Conservation (phyloP, 2,329 filamentous ascomycete genomes). For the Claviceps pazoutovae region DNA sequence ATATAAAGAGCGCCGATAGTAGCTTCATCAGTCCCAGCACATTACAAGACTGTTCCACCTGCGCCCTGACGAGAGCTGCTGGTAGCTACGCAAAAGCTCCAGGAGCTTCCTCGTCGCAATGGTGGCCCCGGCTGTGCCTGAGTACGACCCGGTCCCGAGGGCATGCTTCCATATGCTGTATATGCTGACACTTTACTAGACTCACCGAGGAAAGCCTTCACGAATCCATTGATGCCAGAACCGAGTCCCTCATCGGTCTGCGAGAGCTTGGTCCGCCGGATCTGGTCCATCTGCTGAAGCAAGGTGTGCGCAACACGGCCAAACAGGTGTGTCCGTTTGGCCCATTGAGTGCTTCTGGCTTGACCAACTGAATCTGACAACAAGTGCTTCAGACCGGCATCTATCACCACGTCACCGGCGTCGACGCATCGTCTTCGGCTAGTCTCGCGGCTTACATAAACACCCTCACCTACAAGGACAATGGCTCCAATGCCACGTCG, state of each 20-base stretch:
- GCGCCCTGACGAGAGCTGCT: neutral
- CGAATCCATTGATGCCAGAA: slow-evolving; percentile 82
- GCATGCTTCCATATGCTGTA: neutral
- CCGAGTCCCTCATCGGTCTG: slow-evolving; percentile 71
- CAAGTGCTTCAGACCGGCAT: slow-evolving; percentile 54
- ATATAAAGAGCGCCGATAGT: neutral
- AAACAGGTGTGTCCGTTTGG: slow-evolving; percentile 33
- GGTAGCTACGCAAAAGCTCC: neutral
- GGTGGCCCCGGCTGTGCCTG: slow-evolving; percentile 62
- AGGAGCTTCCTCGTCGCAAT: slow-evolving; percentile 30
- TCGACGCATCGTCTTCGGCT: slow-evolving; percentile 93
- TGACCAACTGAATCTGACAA: slow-evolving; percentile 8
- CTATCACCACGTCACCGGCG: slow-evolving; percentile 94
- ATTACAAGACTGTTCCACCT: neutral
- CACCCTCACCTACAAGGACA: slow-evolving; percentile 81
- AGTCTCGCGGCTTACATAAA: slow-evolving; percentile 97
- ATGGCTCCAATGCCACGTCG: slow-evolving; percentile 53
- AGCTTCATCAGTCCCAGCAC: neutral
- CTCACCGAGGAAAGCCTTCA: slow-evolving; percentile 88
- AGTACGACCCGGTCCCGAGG: slow-evolving; percentile 34
- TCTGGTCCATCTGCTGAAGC: slow-evolving; percentile 85
- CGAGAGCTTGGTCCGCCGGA: slow-evolving; percentile 93
- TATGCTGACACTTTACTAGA: slow-evolving; percentile 33
- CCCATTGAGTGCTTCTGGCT: neutral
- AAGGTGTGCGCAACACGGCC: slow-evolving; percentile 40